Evolutionary conservation across 805 yeast species (phyloP), one percentile per base, ranked within the genome.

Genomic region (Zygoascus tannicola): DNA sequence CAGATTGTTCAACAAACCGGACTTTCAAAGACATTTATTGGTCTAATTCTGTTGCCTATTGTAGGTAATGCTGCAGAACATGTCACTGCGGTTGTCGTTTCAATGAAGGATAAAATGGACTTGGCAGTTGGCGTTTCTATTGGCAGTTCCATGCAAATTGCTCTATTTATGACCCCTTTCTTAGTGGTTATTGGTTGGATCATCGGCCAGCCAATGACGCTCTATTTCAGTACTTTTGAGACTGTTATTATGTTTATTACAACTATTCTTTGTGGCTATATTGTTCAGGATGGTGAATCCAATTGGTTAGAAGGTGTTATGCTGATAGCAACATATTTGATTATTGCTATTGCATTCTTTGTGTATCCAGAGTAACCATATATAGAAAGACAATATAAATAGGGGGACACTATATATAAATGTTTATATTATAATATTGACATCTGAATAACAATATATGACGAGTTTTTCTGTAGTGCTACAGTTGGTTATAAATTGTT

Each of bases 11-110:
- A 70, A 46, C 67, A 78, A 23, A 78, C 94, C 2, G 95, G 95
- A 3, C 70, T 92, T 44, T 84, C 95, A 36, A 88, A 90, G 73
- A 87, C 97, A 0, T 92, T 92, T 56, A 86, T 92, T 56, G 97
- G 97, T 61, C 71, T 92, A 53, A 81, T 92, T 54, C 78, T 92
- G 38, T 81, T 92, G 50, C 98, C 98, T 34, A 90, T 92, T 50
- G 97, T 92, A 22, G 98, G 97, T 45, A 92, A 92, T 57, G 98
- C 98, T 2, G 97, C 97, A 10, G 98, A 92, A 64, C 98, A 92
- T 64, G 97, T 86, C 42, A 92, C 98, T 16, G 95, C 97, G 2
- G 82, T 92, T 32, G 75, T 86, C 49, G 97, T 92, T 40, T 97
- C 98, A 19, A 77, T 80, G 74, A 87, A 87, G 66, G 85, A 92